Conservation (phyloP, 306 rosid species). For the Gastrolobium villosum region DNA sequence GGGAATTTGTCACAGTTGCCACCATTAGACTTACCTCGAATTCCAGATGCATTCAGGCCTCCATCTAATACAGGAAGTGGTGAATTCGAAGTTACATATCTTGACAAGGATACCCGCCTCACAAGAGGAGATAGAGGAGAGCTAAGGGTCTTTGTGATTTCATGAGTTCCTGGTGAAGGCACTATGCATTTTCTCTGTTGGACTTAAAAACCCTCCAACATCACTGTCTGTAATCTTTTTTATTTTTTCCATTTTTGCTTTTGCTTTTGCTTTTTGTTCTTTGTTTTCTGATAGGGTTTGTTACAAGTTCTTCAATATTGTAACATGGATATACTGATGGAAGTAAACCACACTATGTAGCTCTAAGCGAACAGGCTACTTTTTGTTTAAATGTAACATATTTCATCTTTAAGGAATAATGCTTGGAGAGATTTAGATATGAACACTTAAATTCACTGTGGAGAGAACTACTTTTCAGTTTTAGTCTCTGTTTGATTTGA, state of each 20-base stretch:
- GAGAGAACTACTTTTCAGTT: conserved; percentile 26
- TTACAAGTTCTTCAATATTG: conserved; percentile 18
- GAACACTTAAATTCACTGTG: conserved; percentile 4
- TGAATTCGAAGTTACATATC: conserved; percentile 89
- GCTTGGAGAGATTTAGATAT: conserved; percentile 21
- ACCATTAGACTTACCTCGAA: conserved; percentile 77
- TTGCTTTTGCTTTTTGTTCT: background rate
- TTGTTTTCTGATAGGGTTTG: background rate
- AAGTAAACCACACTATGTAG: conserved; percentile 28
- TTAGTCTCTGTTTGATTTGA: background rate
- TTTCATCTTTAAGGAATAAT: conserved; percentile 45
- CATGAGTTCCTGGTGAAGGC: conserved; percentile 53
- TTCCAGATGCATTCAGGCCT: conserved; percentile 88
- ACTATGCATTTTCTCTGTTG: conserved; percentile 11
- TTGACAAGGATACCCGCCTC: conserved; percentile 73
- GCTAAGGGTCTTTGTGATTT: conserved; percentile 89
- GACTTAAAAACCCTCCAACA: background rate
- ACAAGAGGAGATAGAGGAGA: conserved; percentile 94
- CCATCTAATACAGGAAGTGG: conserved; percentile 76
- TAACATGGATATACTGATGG: conserved; percentile 35
- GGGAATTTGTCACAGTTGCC: conserved; percentile 93
- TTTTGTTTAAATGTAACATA: conserved; percentile 40
- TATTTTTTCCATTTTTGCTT: no score
- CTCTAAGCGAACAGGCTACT: conserved; percentile 20
- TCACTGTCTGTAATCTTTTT: background rate